Evolutionary conservation across 345 rosid genomes (phyloP).

Genomic region (Mallotus nudiflorus): DNA sequence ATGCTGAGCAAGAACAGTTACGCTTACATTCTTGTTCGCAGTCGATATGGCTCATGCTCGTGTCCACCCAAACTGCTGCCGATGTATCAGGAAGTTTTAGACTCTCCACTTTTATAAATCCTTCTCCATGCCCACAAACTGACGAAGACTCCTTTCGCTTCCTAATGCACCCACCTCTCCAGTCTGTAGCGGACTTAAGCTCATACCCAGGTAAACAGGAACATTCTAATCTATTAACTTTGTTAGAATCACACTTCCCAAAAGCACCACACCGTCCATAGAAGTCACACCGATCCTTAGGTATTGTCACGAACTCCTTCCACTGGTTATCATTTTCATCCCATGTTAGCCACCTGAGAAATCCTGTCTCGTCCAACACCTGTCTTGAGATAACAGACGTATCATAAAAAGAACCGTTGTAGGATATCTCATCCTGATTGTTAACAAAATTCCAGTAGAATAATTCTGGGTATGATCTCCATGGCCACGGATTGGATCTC

Average conservation of each 20-base stretch:
- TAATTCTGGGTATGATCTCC: not conserved
- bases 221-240: slow-evolving; percentile 15
- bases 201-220: slow-evolving; percentile 23
- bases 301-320: not conserved
- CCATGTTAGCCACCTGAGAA: not conserved
- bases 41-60: not conserved
- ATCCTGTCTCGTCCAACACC: slow-evolving; percentile 6
- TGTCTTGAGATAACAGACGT: not conserved
- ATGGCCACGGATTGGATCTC: slow-evolving; percentile 20
- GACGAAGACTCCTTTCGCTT: not conserved
- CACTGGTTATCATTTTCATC: not conserved
- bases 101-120: slow-evolving; percentile 11
- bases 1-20: slow-evolving; percentile 21
- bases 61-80: not conserved
- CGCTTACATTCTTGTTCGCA: slow-evolving; percentile 10
- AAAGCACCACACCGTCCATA: slow-evolving; percentile 21
- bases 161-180: slow-evolving; percentile 16
- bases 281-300: not conserved
- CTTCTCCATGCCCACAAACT: slow-evolving; percentile 10
- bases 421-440: not conserved
- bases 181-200: not conserved
- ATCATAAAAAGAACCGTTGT: not conserved
- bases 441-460: not conserved
- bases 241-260: not conserved
- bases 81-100: slow-evolving; percentile 17